Percentiles rank a stretch among this genome's conserved stretches.
Conservation (phyloP, 495 filamentous ascomycete species). For the Cercophora scortea region DNA sequence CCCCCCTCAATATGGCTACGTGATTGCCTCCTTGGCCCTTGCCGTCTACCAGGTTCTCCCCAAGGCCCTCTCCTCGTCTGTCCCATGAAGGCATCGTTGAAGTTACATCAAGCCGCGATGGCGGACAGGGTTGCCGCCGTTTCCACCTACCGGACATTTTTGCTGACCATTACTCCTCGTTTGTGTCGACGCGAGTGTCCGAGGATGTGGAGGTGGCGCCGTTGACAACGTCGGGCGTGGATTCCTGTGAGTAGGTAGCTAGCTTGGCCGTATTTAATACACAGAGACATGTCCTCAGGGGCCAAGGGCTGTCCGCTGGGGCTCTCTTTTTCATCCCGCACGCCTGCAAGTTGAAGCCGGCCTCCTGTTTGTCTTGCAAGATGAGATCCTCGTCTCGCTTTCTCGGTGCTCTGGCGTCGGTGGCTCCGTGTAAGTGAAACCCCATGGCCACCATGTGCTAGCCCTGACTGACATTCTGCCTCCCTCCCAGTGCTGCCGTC, state of each 20-base stretch:
- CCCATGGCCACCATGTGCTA: background rate
- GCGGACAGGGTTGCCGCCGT: conserved; percentile 19
- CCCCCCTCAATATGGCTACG: too few relatives aligned
- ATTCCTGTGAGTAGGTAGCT: background rate
- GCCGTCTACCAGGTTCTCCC: background rate
- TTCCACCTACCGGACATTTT: conserved; percentile 15
- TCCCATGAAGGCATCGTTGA: conserved; percentile 10
- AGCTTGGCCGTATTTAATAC: conserved; percentile 1
- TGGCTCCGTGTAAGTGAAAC: conserved; percentile 20
- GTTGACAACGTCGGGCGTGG: background rate
- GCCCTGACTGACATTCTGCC: too few relatives aligned
- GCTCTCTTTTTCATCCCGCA: background rate
- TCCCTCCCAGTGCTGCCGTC: conserved; percentile 15
- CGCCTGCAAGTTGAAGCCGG: too few relatives aligned
- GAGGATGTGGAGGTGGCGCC: background rate
- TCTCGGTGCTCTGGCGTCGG: conserved; percentile 19
- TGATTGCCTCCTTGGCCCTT: too few relatives aligned
- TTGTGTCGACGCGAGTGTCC: background rate
- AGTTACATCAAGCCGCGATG: conserved; percentile 20
- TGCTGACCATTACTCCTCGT: background rate
- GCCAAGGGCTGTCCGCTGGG: background rate
- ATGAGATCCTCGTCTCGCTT: conserved; percentile 20
- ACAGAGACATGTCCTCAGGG: background rate
- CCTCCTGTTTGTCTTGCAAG: conserved; percentile 3
- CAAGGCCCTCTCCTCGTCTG: conserved; percentile 6